Base-by-base conservation (phyloP, 106 monocot species). In the Platanthera guangdongensis region DNA sequence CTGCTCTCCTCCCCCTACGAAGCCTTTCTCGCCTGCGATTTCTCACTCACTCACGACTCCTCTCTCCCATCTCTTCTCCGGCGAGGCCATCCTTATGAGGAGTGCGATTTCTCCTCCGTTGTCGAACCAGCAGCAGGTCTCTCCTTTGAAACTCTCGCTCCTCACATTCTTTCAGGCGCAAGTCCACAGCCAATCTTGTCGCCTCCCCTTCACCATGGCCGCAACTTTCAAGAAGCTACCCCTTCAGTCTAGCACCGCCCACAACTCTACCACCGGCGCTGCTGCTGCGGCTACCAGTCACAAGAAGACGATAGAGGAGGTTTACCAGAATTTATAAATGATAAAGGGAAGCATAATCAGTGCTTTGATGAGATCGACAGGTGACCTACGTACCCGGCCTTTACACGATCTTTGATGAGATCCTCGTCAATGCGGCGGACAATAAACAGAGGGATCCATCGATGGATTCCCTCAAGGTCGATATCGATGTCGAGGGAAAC, bases 361-460 rank as follows among this genome's bases (percentile, higher is more conserved):
- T n/a, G n/a, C n/a, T n/a, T n/a, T n/a, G n/a, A n/a, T n/a, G n/a
- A n/a, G n/a, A n/a, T 59, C 82, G 91, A 9, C 18, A 78, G 71
- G 76, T 99, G 50, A 78, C 94, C 76, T 99, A 86, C 82, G 97
- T 99, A 45, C 97, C 97, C 1, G 97, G 97, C 6, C 85, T 99
- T 39, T 99, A 99, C 83, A 99, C 94, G 87, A 99, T 99, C 89
- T 94, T 99, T 78, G 97, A 99, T 72, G 97, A 99, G 89, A 99
- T 99, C 79, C 91, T 99, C 76, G 97, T 99, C 83, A 99, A 99
- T 76, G 97, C 97, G 22, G 97, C 92, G 48, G 97, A 99, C 86
- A 99, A 99, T 88, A 99, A 99, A 88, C 97, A 99, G 90, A 74
- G 97, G 32, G 97, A 99, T 71, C 89, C 89, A 47, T 80, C 85